A percentile compares a stretch with the other conserved stretches of the same genome.
Conservation (phyloP, 2,329 filamentous ascomycete genomes). For the Oidium heveae region DNA sequence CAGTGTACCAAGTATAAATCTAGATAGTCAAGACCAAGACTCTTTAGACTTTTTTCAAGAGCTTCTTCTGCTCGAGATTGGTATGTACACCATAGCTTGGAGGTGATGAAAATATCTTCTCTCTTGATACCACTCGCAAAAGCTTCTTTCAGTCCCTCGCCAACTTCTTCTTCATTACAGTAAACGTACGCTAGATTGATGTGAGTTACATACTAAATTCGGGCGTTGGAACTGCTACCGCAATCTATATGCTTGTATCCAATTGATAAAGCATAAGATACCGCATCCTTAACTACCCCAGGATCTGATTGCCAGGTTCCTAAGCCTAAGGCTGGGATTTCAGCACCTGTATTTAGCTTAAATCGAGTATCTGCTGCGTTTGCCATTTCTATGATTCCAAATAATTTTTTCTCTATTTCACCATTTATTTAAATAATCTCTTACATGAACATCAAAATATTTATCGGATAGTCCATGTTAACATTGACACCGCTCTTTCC, state of each 20-base stretch:
- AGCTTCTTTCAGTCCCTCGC: conserved; percentile 44
- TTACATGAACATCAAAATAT: background rate
- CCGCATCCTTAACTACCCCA: conserved; percentile 19
- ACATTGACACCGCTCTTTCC: background rate
- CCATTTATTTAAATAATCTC: background rate
- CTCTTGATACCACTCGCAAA: conserved; percentile 32
- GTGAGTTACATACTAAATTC: background rate
- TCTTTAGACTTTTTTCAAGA: conserved; percentile 47
- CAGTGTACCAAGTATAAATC: conserved; percentile 69
- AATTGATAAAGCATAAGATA: conserved; percentile 17
- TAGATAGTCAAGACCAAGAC: conserved; percentile 54
- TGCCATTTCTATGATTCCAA: background rate
- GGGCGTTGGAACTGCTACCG: conserved; percentile 3
- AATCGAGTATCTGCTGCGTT: conserved; percentile 11
- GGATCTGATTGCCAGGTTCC: conserved; percentile 21
- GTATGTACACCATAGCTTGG: conserved; percentile 51
- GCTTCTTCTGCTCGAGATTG: conserved; percentile 42
- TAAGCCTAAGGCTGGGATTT: conserved; percentile 19
- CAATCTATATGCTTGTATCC: conserved; percentile 30
- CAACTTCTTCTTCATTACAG: conserved; percentile 63
- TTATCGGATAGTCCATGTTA: background rate
- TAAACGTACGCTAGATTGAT: conserved; percentile 40
- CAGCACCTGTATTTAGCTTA: conserved; percentile 16
- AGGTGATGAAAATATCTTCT: conserved; percentile 38
- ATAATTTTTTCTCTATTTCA: background rate